A percentile compares a stretch with the other conserved stretches of the same genome.
Evolutionary conservation across 1,284 basidiomycete genomes (phyloP).

Genomic region (Paramarasmius palmivorus): DNA sequence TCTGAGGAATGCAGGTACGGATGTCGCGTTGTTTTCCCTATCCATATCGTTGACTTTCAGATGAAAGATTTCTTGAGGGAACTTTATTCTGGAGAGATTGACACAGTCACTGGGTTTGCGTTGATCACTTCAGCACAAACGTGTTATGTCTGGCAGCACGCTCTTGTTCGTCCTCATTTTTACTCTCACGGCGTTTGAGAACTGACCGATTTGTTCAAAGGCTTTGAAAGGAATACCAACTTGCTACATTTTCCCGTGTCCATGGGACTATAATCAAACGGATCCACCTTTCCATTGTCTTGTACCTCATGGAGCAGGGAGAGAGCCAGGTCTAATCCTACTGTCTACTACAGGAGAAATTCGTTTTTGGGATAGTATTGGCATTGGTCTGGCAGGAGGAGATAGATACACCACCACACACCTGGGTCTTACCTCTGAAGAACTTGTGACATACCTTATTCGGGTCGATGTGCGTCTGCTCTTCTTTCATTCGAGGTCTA

Average conservation of each 20-base stretch:
- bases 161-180: slow-evolving; percentile 46
- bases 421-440: slow-evolving; percentile 55
- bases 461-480: slow-evolving; percentile 57
- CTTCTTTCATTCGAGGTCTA: slow-evolving; percentile 3
- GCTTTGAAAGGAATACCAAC: slow-evolving; percentile 68
- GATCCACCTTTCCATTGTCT: slow-evolving; percentile 66
- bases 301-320: slow-evolving; percentile 64
- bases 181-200: background rate
- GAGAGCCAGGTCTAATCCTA: slow-evolving; percentile 79
- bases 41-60: slow-evolving; percentile 13
- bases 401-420: slow-evolving; percentile 57
- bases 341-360: slow-evolving; percentile 63
- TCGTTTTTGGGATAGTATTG: slow-evolving; percentile 80
- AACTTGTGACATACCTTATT: slow-evolving; percentile 64
- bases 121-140: slow-evolving; percentile 70
- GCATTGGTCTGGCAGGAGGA: slow-evolving; percentile 79
- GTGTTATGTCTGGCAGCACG: slow-evolving; percentile 83
- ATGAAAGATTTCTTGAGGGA: slow-evolving; percentile 65
- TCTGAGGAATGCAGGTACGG: slow-evolving; percentile 64
- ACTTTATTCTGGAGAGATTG: slow-evolving; percentile 68
- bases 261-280: slow-evolving; percentile 41
- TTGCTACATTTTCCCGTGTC: slow-evolving; percentile 81
- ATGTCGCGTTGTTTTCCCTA: background rate
- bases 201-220: slow-evolving; percentile 26
- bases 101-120: slow-evolving; percentile 70